Evolutionary conservation across 495 filamentous ascomycete genomes (phyloP).

Genomic region (Penicillium turbatum): DNA sequence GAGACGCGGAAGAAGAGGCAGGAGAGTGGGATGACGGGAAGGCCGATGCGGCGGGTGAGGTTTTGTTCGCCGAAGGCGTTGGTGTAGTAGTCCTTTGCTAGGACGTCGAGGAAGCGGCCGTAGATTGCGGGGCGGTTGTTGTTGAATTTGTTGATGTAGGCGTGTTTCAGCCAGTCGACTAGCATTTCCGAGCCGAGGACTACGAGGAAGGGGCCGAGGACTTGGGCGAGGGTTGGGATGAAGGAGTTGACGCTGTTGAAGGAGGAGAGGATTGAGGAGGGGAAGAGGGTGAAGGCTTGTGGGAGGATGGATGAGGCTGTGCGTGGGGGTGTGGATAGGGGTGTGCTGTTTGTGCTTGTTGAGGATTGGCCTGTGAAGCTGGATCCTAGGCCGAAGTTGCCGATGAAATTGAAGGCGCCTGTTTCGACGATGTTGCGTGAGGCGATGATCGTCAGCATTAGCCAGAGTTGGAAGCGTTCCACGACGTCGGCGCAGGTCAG

Average conservation of each 20-base stretch:
- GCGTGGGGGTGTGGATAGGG: conserved; percentile 43
- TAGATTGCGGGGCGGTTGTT: conserved; percentile 89
- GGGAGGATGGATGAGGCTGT: conserved; percentile 66
- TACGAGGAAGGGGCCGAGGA: conserved; percentile 85
- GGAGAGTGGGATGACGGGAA: conserved; percentile 87
- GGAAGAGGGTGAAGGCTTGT: conserved; percentile 82
- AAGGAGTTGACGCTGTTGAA: conserved; percentile 43
- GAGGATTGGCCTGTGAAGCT: conserved; percentile 29
- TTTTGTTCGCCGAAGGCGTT: conserved; percentile 90
- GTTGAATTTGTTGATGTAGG: conserved; percentile 98
- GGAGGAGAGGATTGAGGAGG: conserved; percentile 47
- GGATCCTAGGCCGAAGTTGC: conserved; percentile 30
- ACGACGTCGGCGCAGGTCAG: conserved; percentile 94
- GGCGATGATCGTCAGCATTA: conserved; percentile 94
- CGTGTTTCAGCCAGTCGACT: conserved; percentile 96
- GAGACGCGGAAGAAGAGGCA: conserved; percentile 94
- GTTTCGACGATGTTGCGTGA: conserved; percentile 94
- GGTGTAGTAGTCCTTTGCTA: conserved; percentile 97
- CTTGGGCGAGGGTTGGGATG: conserved; percentile 73
- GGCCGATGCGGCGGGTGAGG: conserved; percentile 80
- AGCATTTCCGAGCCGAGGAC: conserved; percentile 95
- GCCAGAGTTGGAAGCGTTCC: conserved; percentile 94
- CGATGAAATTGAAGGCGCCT: conserved; percentile 51
- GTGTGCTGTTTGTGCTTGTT: conserved; percentile 45
- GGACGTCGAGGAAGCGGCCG: conserved; percentile 79